Percentiles rank a stretch among this genome's conserved stretches.
Evolutionary conservation across 1,139 yeast genomes (phyloP).

Genomic region (Sugiyamaella castrensis): DNA sequence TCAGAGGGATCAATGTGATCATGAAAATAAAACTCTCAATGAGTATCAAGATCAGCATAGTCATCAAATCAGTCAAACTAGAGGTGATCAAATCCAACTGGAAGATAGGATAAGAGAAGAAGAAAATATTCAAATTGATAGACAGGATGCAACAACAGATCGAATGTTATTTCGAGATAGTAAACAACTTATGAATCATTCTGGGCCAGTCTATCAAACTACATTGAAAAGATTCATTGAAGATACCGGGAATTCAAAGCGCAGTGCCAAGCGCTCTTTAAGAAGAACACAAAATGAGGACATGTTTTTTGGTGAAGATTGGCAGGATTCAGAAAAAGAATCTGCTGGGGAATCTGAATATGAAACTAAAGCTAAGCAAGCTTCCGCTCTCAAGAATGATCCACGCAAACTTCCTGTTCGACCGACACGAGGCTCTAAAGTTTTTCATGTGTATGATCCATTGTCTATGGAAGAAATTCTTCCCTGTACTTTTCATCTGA

Average conservation of each 20-base stretch:
- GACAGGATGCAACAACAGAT: constrained; percentile 19
- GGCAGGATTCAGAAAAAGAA: constrained; percentile 3
- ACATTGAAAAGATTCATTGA: constrained; percentile 23
- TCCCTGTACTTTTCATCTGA: constrained; percentile 49
- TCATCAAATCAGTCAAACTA: too few relatives aligned
- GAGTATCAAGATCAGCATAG: too few relatives aligned
- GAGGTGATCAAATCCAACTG: neutral
- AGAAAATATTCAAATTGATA: neutral
- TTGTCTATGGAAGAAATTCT: constrained; percentile 30
- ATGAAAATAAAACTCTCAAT: neutral
- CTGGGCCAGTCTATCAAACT: constrained; percentile 18
- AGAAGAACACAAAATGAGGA: too few relatives aligned
- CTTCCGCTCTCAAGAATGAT: too few relatives aligned
- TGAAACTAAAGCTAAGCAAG: too few relatives aligned
- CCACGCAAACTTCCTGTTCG: too few relatives aligned
- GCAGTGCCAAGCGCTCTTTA: too few relatives aligned
- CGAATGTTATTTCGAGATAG: neutral
- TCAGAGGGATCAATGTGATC: neutral
- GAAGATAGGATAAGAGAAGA: neutral
- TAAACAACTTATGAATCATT: too few relatives aligned
- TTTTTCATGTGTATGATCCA: constrained; percentile 14
- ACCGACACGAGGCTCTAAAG: neutral
- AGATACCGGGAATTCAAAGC: constrained; percentile 2
- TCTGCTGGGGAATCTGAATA: neutral
- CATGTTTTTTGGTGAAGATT: constrained; percentile 1